These are phyloP conservation scores for Aureoboletus auriporus DNA, from an alignment of 768 basidiomycete species.

Conservation along the genomic window DNA sequence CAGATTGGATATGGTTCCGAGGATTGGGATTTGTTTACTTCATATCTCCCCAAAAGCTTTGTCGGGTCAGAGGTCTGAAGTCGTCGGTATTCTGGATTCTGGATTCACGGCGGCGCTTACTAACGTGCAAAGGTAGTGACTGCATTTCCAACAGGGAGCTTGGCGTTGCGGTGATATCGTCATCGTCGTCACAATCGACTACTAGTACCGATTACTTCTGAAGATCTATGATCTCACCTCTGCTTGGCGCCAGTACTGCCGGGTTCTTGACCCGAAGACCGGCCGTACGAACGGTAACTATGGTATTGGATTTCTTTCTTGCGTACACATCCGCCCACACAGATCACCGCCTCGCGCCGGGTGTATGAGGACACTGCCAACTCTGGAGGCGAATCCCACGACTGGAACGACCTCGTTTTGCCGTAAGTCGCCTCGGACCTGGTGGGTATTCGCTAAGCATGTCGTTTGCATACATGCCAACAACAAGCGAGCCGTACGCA, in stretches of 20 bases:
- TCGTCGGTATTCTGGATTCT: constrained; percentile 50
- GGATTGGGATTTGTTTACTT: constrained; percentile 46
- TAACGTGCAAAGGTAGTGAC: constrained; percentile 35
- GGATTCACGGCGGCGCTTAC: constrained; percentile 51
- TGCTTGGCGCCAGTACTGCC: constrained; percentile 6
- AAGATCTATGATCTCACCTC: not conserved
- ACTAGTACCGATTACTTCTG: constrained; percentile 18
- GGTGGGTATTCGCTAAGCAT: too few relatives aligned
- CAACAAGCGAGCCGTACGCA: too few relatives aligned
- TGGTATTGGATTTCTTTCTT: constrained; percentile 2
- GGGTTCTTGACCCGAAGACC: constrained; percentile 8
- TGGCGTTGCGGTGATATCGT: constrained; percentile 40
- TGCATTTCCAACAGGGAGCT: constrained; percentile 38
- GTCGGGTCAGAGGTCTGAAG: constrained; percentile 24
- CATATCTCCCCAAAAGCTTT: constrained; percentile 28
- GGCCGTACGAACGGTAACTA: constrained; percentile 11
- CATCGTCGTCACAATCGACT: constrained; percentile 36
- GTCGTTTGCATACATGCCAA: too few relatives aligned
- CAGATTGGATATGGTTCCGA: constrained; percentile 33
- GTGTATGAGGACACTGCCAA: constrained; percentile 48
- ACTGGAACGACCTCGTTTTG: constrained; percentile 42
- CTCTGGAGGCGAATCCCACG: constrained; percentile 60
- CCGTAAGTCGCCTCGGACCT: constrained; percentile 43
- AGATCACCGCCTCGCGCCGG: constrained; percentile 36
- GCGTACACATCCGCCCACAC: not conserved